Evolutionary conservation across 78 protist species (phyloP), one percentile per base, ranked within the genome.

Genomic region (Creolimax fragrantissima): DNA sequence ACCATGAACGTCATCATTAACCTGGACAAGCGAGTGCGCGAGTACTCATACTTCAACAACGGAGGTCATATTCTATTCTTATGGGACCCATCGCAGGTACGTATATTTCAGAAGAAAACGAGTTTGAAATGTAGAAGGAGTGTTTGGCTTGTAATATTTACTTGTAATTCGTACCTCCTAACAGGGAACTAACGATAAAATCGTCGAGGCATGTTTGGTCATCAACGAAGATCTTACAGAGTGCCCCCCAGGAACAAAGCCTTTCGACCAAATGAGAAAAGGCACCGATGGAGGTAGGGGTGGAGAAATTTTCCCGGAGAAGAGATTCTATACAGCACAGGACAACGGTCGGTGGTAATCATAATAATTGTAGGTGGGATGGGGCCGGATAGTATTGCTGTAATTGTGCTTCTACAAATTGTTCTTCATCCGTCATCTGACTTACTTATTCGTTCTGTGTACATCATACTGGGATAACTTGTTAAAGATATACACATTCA

Each of bases 11-110:
- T 84, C 88, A 42, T n/a, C 24, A 84, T 84, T 41, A 84, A 84
- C 45, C 85, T 84, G 35, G 88, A 84, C 85, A 41, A 37, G 85
- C 41, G 88, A 17, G 88, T 84, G 17, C 88, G 85, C 24, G 88
- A 84, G 24, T 42, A 84, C 41, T 84, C 88, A 24, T 84, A 84
- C 45, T 37, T 42, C 45, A 84, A 84, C 88, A 84, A 84, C 24
- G 88, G 24, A 32, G 88, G 88, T 11, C 88, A 84, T 32, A 84
- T 84, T 41, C 45, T 84, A 11, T 84, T 84, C 88, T 0, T n/a
- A 24, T 84, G 45, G 41, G 88, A 84, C 17, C 88, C 88, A 11
- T 24, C 35, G 35, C 88, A 84, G 74, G 74, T 58, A 58, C 24
- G 74, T 58, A 24, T 58, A 58, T 58, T 32, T 58, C 24, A 58